Base-by-base conservation (phyloP, 768 basidiomycete genomes). In the Trichaptum fuscoviolaceum region DNA sequence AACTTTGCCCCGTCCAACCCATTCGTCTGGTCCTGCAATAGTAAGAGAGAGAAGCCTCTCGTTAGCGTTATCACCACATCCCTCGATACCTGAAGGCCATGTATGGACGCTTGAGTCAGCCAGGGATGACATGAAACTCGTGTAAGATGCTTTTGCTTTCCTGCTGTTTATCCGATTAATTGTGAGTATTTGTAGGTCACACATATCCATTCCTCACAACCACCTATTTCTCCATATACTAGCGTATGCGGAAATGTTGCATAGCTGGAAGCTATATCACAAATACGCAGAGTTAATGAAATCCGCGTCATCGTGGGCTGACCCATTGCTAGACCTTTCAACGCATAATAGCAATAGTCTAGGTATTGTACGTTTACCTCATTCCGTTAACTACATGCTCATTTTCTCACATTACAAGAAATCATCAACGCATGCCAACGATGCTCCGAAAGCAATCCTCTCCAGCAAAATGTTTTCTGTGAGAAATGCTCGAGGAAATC, bases 221-320 rank as follows among this genome's bases (percentile, higher is more conserved):
- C 83, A 82, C 65, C 68, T 82, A 36, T 72, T 79, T 24, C 76
- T 73, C 8, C 91, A 95, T 73, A 79, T 94, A 24, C 76, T 86
- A 58, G 80, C 82, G 0, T 95, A 95, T 72, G 89, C 90, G 7
- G 91, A 95, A 65, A 77, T 90, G 68, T 78, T 95, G 25, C 85
- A 86, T 69, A 78, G 87, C 58, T 95, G 93, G 94, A 78, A 85
- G 68, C 74, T 93, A 64, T 78, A 84, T 70, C 81, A 86, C 57
- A 90, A 92, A 73, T 85, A 93, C 2, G 76, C 88, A 20, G 91
- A 93, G 69, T 80, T 95, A 0, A 76, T 94, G 66, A 91, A 91
- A 69, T 80, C 84, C n/a, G 81, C 88, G 24, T 80, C 80, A 75
- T 71, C 58, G 72, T 73, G 66, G 27, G 71, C 66, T 63, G 68